Conservation (phyloP, 1,139 yeast species). For the Yamadazyma blattariae region DNA sequence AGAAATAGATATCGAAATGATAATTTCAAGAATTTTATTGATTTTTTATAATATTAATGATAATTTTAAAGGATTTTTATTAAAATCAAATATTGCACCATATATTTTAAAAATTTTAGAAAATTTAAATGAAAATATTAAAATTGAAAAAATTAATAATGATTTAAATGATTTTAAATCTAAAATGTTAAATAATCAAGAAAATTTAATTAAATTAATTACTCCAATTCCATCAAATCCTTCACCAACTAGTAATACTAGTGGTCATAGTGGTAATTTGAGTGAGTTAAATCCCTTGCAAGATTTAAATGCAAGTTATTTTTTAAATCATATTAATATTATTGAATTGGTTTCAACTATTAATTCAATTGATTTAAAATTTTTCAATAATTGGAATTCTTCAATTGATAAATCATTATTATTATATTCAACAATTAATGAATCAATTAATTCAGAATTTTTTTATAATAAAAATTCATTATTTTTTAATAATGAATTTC, state of each 20-base stretch:
- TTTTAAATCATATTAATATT: constrained; percentile 44
- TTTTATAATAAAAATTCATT: constrained; percentile 45
- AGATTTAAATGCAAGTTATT: constrained; percentile 32
- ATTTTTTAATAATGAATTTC: constrained; percentile 64
- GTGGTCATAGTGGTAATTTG: constrained; percentile 8
- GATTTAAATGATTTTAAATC: constrained; percentile 23
- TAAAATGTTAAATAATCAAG: constrained; percentile 35
- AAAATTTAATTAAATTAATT: constrained; percentile 30
- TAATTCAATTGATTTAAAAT: constrained; percentile 55
- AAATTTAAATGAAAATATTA: constrained; percentile 13
- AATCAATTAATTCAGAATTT: constrained; percentile 22
- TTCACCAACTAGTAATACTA: neutral
- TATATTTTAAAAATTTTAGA: constrained; percentile 35
- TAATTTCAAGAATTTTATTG: constrained; percentile 41
- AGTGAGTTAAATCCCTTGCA: constrained; percentile 24
- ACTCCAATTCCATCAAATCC: constrained; percentile 5
- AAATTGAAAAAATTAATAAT: constrained; percentile 2
- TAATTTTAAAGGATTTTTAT: constrained; percentile 38
- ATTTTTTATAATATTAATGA: constrained; percentile 31
- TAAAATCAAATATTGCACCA: constrained; percentile 42
- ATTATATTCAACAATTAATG: constrained; percentile 26
- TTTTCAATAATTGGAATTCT: constrained; percentile 72
- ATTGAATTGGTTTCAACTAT: constrained; percentile 54
- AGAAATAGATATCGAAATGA: constrained; percentile 18
- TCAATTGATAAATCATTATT: constrained; percentile 47